These are phyloP conservation scores for Chenopodium suecicum DNA, from an alignment of 148 eudicot genomes.

Conservation along the genomic window DNA sequence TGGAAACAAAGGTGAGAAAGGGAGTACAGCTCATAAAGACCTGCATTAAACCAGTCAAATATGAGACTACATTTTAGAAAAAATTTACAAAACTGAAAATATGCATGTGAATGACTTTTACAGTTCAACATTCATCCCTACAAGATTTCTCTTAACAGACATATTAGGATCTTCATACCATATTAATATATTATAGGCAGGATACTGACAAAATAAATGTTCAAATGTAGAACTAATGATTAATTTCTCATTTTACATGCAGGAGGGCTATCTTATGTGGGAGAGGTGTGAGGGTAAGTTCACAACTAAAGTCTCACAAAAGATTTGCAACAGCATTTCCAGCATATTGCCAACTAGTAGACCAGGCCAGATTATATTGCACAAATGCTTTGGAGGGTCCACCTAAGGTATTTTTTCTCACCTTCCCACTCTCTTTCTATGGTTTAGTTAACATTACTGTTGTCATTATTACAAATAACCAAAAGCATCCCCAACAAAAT, in stretches of 20 bases:
- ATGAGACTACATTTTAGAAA: not conserved
- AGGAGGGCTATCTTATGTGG: constrained; percentile 91
- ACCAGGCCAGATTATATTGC: constrained; percentile 80
- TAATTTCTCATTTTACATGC: constrained; percentile 13
- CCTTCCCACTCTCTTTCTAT: not conserved
- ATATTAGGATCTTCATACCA: not conserved
- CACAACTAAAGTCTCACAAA: constrained; percentile 94
- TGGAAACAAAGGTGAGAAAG: not conserved
- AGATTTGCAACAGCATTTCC: constrained; percentile 92
- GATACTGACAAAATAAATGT: not conserved
- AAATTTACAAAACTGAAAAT: not conserved
- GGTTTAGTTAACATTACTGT: not conserved
- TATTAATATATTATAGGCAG: not conserved
- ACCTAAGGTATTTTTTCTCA: constrained; percentile 61
- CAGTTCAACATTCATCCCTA: not conserved
- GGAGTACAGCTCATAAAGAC: not conserved
- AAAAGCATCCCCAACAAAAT: not conserved
- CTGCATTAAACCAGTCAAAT: not conserved
- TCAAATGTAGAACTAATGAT: not conserved
- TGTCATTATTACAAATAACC: not conserved
- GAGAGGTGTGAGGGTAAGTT: constrained; percentile 94
- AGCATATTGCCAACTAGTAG: constrained; percentile 84
- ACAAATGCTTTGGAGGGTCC: constrained; percentile 97
- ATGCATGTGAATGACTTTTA: not conserved
- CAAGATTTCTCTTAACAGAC: not conserved